phyloP scores from a whole-genome alignment of 768 basidiomycete species.

The Naganishia randhawae region DNA sequence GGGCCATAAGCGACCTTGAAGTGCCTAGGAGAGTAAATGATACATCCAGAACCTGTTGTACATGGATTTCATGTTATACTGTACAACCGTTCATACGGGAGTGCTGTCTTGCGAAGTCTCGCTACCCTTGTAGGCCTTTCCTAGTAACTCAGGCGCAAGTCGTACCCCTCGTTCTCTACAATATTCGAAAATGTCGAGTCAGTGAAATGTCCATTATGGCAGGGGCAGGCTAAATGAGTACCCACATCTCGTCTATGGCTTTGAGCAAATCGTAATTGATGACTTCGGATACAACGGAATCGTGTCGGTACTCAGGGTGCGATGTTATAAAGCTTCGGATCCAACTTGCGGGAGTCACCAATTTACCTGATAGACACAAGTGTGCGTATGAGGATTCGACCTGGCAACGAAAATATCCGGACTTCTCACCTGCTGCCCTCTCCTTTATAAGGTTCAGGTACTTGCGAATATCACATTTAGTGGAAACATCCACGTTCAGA shows the following conservation, averaged over 20 bases:
- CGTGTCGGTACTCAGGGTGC: constrained; percentile 85
- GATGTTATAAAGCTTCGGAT: constrained; percentile 84
- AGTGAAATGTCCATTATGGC: background rate
- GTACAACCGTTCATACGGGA: constrained; percentile 5
- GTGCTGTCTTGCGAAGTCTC: background rate
- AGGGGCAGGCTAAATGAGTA: constrained; percentile 29
- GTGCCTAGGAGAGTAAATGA: background rate
- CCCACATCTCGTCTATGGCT: constrained; percentile 87
- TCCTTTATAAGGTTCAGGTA: constrained; percentile 76
- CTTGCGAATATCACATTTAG: constrained; percentile 62
- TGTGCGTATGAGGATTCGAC: background rate
- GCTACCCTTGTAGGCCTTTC: constrained; percentile 31
- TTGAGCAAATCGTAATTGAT: constrained; percentile 91
- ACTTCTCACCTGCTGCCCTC: constrained; percentile 69
- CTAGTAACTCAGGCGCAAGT: constrained; percentile 44
- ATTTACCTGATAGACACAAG: constrained; percentile 57
- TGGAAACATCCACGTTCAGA: constrained; percentile 66
- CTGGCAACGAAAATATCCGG: background rate
- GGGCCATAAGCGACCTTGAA: background rate
- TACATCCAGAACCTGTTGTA: background rate
- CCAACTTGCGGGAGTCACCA: constrained; percentile 86
- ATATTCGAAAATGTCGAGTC: background rate
- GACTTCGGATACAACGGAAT: constrained; percentile 84
- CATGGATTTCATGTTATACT: background rate
- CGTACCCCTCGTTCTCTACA: constrained; percentile 46